Evolutionary conservation across 2,329 filamentous ascomycete species (phyloP), one percentile per base, ranked within the genome.

Genomic region (Pseudopyricularia javanii): DNA sequence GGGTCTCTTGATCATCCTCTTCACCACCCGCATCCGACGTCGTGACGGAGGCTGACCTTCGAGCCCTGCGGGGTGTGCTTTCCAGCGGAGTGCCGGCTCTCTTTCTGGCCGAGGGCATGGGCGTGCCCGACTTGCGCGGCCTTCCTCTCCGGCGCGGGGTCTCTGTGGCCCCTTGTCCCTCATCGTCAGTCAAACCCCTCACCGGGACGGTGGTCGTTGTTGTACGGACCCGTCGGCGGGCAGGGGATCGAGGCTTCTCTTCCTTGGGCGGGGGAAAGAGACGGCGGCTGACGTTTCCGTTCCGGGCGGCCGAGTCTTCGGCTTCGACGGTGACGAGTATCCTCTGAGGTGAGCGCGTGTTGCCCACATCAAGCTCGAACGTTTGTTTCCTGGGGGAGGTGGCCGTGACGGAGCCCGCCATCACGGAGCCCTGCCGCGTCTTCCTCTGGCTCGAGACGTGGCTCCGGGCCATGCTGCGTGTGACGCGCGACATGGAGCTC

Each of bases 311-410:
- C 43, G 40, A 45, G 15, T 58, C 54, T 1, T 74, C 72, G 2
- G 76, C 73, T 62, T 81, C 76, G 51, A 80, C 75, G 9, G 78
- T 80, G 51, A 80, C 76, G 47, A 71, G 67, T 45, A 81, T 67
- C 54, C 69, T 72, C 61, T 79, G 75, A 3, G 77, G 75, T 48
- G 75, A 70, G 47, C 62, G 62, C 35, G 69, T 68, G 58, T 74
- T 67, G 48, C 77, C 76, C 26, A 78, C 74, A 56, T 80, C 75
- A 33, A 80, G 71, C 62, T 79, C 73, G 56, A 80, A 80, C 47
- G 69, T 78, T 60, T 74, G 76, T 65, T 78, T 80, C 49, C 75
- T 68, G 37, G 78, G 77, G 43, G 78, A 79, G 15, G 61, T 61
- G 17, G 56, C 57, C 24, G 56, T 55, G 15, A 45, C 7, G 20